Base-by-base conservation (phyloP, 768 basidiomycete genomes). In the Lentinula lateritia region DNA sequence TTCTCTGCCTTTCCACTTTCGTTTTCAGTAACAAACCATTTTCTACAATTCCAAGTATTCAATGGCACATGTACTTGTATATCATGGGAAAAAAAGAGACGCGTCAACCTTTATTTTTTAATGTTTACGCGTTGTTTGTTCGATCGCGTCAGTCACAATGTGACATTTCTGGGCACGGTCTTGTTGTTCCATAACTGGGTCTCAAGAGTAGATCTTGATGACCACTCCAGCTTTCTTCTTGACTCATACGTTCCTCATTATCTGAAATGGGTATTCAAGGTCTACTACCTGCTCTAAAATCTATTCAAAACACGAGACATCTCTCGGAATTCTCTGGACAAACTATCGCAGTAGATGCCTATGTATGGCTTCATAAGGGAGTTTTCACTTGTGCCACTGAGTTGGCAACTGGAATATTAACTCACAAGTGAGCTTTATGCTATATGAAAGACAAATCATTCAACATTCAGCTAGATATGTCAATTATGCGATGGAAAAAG, bases 341-440 rank as follows among this genome's bases (percentile, higher is more conserved):
- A 70, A 92, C 88, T 2, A 75, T 98, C 39, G 96, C 92, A 0
- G 88, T 98, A 43, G 96, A 98, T 76, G 95, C 88, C 45, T 99
- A 99, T 72, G 95, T 94, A 61, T 95, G 93, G 93, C 77, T 95
- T 42, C 93, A 95, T 69, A 84, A 88, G 67, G 96, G 95, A 7
- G 85, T 92, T 6, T 94, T 91, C 71, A 80, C 90, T 0, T 99
- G 97, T 75, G 90, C 96, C 50, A 84, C 90, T 10, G 94, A 98
- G 63, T 74, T 99, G 48, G 95, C 93, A 10, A 91, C 87, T 0
- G 94, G 94, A 15, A 89, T 86, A 72, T 76, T 73, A 60, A 96
- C 95, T 0, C 85, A 83, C 61, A 95, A 88, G 95, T 96, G 67
- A 77, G 89, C 76, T 5, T 43, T 13, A 16, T 9, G 7, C 6